These are phyloP conservation scores for Pneumocystis canis DNA, from an alignment of 1,139 yeast species.

Conservation along the genomic window DNA sequence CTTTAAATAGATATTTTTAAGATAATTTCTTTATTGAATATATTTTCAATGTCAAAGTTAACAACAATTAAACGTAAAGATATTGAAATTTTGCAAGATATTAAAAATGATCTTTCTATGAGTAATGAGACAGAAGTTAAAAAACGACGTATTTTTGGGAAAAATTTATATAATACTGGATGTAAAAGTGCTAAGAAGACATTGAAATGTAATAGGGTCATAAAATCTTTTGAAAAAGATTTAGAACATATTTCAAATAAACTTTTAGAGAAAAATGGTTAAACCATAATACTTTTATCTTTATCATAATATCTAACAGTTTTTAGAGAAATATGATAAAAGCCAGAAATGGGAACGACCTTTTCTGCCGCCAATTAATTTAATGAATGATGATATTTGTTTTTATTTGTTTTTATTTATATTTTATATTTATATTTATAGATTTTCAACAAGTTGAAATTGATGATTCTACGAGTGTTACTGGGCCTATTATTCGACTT, in stretches of 20 bases:
- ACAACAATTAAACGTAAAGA: not conserved
- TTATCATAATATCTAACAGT: not conserved
- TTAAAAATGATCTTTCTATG: constrained; percentile 1
- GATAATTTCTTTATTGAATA: not conserved
- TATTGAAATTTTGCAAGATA: not conserved
- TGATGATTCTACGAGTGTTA: constrained; percentile 49
- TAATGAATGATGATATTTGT: constrained; percentile 36
- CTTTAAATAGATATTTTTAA: not conserved
- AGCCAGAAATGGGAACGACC: constrained; percentile 55
- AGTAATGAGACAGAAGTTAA: not conserved
- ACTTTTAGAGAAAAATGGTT: constrained; percentile 15
- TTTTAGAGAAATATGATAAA: constrained; percentile 10
- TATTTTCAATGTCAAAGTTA: not conserved
- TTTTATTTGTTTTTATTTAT: constrained; percentile 3
- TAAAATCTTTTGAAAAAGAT: constrained; percentile 33
- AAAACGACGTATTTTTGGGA: not conserved
- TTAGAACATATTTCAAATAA: constrained; percentile 31
- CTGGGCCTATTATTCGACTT: constrained; percentile 54
- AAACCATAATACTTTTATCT: constrained; percentile 12
- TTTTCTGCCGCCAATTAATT: constrained; percentile 36
- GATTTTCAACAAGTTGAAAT: constrained; percentile 89
- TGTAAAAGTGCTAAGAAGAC: not conserved
- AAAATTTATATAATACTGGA: not conserved
- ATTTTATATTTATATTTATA: not conserved
- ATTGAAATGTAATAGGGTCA: not conserved